Percentiles rank a stretch among this genome's conserved stretches.
phyloP scores from a whole-genome alignment of 306 rosid species.

The Ochetophila trinervis region DNA sequence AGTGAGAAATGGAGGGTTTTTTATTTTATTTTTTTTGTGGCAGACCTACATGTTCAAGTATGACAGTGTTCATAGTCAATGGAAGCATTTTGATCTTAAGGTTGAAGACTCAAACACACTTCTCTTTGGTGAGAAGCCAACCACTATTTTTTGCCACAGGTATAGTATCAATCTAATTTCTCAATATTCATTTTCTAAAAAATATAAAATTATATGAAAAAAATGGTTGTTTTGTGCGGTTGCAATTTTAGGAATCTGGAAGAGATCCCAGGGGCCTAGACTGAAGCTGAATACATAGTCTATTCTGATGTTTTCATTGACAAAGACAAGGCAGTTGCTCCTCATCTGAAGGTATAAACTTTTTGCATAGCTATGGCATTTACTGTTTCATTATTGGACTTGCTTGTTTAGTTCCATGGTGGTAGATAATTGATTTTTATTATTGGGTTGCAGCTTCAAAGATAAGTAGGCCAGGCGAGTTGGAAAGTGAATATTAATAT shows the following conservation, averaged over 20 bases:
- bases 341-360: conserved; percentile 56
- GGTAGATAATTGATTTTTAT: too few relatives aligned
- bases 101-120: conserved; percentile 56
- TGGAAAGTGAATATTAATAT: too few relatives aligned
- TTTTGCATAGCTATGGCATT: background rate
- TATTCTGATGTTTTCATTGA: conserved; percentile 58
- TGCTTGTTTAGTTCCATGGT: too few relatives aligned
- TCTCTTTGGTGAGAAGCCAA: conserved; percentile 56
- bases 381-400: too few relatives aligned
- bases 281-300: conserved; percentile 48
- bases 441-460: too few relatives aligned
- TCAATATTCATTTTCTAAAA: background rate
- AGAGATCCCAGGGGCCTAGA: conserved; percentile 58
- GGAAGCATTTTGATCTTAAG: conserved; percentile 61
- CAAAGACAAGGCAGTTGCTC: conserved; percentile 55
- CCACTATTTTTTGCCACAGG: conserved; percentile 53
- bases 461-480: too few relatives aligned
- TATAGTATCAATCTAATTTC: background rate
- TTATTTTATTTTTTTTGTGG: background rate
- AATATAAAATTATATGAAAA: background rate
- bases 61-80: conserved; percentile 70
- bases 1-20: background rate
- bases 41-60: conserved; percentile 79
- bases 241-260: conserved; percentile 44
- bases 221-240: background rate